Evolutionary conservation across 805 yeast species (phyloP), one percentile per base, ranked within the genome.

Genomic region (Lipomyces chichibuensis): DNA sequence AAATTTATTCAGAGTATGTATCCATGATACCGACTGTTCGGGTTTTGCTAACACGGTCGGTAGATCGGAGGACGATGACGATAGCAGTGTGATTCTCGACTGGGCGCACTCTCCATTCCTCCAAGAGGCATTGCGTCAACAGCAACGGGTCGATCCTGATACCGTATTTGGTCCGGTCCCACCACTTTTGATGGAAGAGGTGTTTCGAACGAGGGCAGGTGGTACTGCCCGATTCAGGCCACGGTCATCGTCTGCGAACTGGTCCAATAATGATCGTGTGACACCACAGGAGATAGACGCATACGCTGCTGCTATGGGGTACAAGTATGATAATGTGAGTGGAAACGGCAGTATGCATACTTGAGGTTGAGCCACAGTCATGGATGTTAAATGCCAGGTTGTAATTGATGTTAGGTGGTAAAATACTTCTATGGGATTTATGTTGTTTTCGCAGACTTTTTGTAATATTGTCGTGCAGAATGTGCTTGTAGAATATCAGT

Each of bases 111-210:
- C 89, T 1, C 88, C 90, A 3, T 84, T 83, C 65, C 75, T 87
- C 62, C 81, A 82, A 55, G 79, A 80, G 37, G 79, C 82, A 46
- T 77, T 87, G 51, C 74, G 77, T 27, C 84, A 82, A 66, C 88
- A 86, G 74, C 76, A 67, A 60, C 75, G 75, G 35, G 78, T 88
- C 67, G 88, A 91, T 73, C 93, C 95, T 0, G 86, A 82, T 68
- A 75, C 81, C 23, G 84, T 91, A 0, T 91, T 92, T 78, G 97
- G 96, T 0, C 88, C 90, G 6, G 84, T 89, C 39, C 89, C 90
- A 0, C 87, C 87, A 1, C 78, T 90, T 65, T 84, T 87, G 62
- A 86, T 88, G 79, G 91, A 87, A 62, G 91, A 87, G 69, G 85
- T 90, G 2, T 91, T 90, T 74, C 83, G 81, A 43, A 73, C 69